Evolutionary conservation across 495 filamentous ascomycete species (phyloP).

Genomic region (Talaromyces adpressus): DNA sequence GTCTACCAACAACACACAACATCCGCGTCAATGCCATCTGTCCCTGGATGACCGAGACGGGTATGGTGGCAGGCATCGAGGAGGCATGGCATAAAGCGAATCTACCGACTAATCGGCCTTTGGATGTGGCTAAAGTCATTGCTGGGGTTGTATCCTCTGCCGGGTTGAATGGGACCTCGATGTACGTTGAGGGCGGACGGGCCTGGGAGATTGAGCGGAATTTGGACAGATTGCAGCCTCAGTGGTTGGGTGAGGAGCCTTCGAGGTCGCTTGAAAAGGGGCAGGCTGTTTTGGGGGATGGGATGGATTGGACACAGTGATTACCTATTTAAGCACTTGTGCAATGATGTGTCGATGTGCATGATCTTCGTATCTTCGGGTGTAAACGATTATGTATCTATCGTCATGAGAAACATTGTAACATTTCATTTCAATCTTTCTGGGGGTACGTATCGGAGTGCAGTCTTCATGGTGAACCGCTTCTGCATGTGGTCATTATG

Average conservation of each 20-base stretch:
- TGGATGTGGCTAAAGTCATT: not conserved
- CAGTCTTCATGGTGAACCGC: too few species aligned
- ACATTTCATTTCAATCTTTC: too few species aligned
- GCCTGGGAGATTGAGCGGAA: conserved; percentile 44
- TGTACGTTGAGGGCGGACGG: conserved; percentile 41
- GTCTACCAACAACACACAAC: not conserved
- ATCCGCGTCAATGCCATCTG: not conserved
- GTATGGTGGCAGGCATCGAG: not conserved
- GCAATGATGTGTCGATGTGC: too few species aligned
- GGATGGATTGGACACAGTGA: conserved; percentile 16
- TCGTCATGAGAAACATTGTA: too few species aligned
- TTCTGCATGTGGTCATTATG: too few species aligned
- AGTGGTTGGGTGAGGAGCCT: conserved; percentile 39
- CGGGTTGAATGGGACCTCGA: conserved; percentile 20
- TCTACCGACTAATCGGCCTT: not conserved
- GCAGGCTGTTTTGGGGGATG: conserved; percentile 30
- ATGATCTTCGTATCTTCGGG: not conserved
- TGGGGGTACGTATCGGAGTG: too few species aligned
- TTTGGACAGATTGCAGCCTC: conserved; percentile 29
- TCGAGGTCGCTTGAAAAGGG: conserved; percentile 28
- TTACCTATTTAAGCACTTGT: not conserved
- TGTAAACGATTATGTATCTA: too few species aligned
- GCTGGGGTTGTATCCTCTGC: not conserved
- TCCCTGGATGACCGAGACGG: not conserved
- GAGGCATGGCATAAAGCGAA: not conserved